Conservation (phyloP, 202 grass and related monocot genomes). For the Brachypodium distachyon region DNA sequence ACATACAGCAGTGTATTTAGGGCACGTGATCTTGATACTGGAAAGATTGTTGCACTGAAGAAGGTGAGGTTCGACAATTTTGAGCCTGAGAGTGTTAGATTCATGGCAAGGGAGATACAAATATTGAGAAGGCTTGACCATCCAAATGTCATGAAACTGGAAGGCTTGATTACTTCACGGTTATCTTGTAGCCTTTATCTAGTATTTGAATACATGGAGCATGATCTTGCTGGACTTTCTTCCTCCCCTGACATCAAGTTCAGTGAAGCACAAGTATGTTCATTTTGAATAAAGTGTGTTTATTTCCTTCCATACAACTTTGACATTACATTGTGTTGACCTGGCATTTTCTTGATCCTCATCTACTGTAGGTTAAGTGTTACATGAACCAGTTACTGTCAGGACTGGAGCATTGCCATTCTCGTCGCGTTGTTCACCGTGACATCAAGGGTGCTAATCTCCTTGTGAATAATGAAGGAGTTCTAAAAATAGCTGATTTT, state of each 20-base stretch:
- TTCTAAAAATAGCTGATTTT: conserved; percentile 98
- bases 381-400: conserved; percentile 91
- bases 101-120: conserved; percentile 97
- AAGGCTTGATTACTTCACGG: conserved; percentile 89
- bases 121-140: conserved; percentile 89
- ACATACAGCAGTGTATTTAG: conserved; percentile 97
- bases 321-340: background rate
- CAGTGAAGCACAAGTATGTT: conserved; percentile 68
- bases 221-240: conserved; percentile 87
- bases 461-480: conserved; percentile 80
- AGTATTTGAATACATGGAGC: conserved; percentile 99
- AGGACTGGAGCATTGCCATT: conserved; percentile 83
- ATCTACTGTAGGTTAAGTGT: conserved; percentile 68
- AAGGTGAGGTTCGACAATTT: conserved; percentile 97
- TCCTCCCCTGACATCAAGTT: conserved; percentile 82
- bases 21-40: conserved; percentile 68
- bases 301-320: background rate
- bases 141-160: conserved; percentile 92
- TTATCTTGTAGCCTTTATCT: conserved; percentile 88
- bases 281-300: background rate
- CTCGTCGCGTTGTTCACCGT: conserved; percentile 61
- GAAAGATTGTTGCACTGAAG: conserved; percentile 93
- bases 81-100: conserved; percentile 86
- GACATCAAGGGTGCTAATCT: conserved; percentile 99
- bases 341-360: conserved; percentile 8